These are phyloP conservation scores for Nakazawaea peltata DNA, from an alignment of 805 yeast genomes.

Conservation along the genomic window DNA sequence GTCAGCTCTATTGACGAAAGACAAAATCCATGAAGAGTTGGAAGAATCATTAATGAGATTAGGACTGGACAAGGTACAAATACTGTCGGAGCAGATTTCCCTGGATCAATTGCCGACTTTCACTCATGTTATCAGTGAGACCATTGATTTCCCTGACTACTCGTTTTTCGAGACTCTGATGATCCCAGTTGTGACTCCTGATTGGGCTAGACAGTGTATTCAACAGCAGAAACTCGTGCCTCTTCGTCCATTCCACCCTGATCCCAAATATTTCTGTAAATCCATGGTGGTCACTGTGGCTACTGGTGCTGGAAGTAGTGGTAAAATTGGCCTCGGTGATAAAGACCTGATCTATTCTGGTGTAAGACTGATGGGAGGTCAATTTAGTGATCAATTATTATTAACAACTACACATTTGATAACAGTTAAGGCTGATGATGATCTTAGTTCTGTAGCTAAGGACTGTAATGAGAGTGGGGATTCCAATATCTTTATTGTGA, in stretches of 20 bases:
- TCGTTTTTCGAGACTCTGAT: slow-evolving; percentile 36
- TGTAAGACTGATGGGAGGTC: slow-evolving; percentile 73
- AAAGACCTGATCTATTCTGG: slow-evolving; percentile 63
- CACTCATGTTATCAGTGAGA: slow-evolving; percentile 45
- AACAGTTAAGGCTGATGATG: slow-evolving; percentile 43
- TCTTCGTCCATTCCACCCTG: slow-evolving; percentile 60
- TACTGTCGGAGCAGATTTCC: background rate
- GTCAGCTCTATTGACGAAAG: background rate
- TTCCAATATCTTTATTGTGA: slow-evolving; percentile 48
- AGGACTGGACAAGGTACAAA: slow-evolving; percentile 9
- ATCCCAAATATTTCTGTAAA: slow-evolving; percentile 56
- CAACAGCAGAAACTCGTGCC: slow-evolving; percentile 34
- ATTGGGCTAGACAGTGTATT: slow-evolving; percentile 51
- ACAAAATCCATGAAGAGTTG: background rate
- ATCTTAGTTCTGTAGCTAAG: slow-evolving; percentile 50
- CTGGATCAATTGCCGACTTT: too few relatives aligned
- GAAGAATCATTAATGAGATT: too few relatives aligned
- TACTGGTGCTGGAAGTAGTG: slow-evolving; percentile 20
- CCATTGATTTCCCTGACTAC: slow-evolving; percentile 45
- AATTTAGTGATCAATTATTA: slow-evolving; percentile 51
- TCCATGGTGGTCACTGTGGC: slow-evolving; percentile 48
- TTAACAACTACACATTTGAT: slow-evolving; percentile 75
- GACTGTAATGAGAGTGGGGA: slow-evolving; percentile 24
- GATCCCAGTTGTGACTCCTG: slow-evolving; percentile 57
- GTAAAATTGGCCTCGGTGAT: slow-evolving; percentile 41